Percentiles rank a stretch among this genome's conserved stretches.
phyloP scores from a whole-genome alignment of 192 early-diverging fungal genomes.

The Coemansia sp. region DNA sequence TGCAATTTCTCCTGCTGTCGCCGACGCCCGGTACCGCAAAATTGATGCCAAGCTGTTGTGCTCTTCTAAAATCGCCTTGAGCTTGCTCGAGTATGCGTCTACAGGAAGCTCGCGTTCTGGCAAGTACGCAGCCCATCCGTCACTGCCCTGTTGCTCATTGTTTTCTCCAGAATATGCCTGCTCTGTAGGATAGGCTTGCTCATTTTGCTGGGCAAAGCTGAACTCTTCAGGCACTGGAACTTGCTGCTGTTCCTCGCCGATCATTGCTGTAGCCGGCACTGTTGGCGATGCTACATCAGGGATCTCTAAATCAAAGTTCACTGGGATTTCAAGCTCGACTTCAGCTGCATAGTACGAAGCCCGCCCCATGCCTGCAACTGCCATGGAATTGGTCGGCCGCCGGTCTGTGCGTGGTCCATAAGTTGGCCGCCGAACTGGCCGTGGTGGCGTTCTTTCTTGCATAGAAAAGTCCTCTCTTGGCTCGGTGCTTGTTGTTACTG shows the following conservation, averaged over 20 bases:
- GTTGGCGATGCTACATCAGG: constrained; percentile 2
- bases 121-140: constrained; percentile 14
- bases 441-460: constrained; percentile 2
- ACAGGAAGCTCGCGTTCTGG: constrained; percentile 30
- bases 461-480: background rate
- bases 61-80: constrained; percentile 39
- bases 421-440: constrained; percentile 21
- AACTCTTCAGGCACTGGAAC: background rate
- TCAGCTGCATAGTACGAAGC: constrained; percentile 36
- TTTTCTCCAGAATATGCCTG: background rate
- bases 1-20: constrained; percentile 58
- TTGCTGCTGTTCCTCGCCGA: background rate
- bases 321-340: constrained; percentile 35
- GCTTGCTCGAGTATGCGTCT: constrained; percentile 25
- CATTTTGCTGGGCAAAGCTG: background rate
- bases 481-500: background rate
- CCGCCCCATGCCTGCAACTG: constrained; percentile 12
- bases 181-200: background rate
- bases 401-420: constrained; percentile 25
- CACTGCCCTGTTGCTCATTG: background rate
- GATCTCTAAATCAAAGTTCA: constrained; percentile 36
- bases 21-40: constrained; percentile 62
- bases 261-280: background rate
- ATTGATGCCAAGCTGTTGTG: constrained; percentile 69
- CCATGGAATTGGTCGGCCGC: constrained; percentile 13